Evolutionary conservation across 208 protist species (phyloP), one percentile per base, ranked within the genome.

Genomic region (Trypanosoma caninum): DNA sequence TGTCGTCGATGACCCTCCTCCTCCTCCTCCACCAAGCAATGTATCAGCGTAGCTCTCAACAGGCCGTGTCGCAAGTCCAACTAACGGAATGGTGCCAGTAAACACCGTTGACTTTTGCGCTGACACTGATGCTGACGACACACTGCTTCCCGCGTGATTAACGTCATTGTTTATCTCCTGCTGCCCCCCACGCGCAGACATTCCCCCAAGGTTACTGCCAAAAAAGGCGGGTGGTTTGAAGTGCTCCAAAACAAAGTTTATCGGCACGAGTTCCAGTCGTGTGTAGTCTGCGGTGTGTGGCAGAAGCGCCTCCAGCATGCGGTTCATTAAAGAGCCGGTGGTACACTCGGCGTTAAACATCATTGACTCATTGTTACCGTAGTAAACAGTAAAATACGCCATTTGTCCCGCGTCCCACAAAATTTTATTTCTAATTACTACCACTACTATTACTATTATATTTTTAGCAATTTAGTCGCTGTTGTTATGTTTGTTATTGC

Each of bases 261-360:
- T 56, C 18, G 80, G 76, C 6, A 87, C 31, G 0, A 87, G 67
- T 46, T 87, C 80, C 0, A 81, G 67, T 9, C 72, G 59, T 28
- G 50, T 53, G 59, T 86, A 86, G 22, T 52, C 44, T 14, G 20
- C 22, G 31, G 46, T 42, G 20, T 47, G 55, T n/a, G 64, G 54
- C 14, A 47, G 28, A 1, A 69, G 38, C 25, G 38, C 4, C 11
- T 85, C 78, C 7, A 62, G 53, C 55, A 89, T 69, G 23, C 62
- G 68, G 18, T 50, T 51, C 23, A 76, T 60, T 22, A 89, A 69
- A 35, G 65, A 69, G 13, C 76, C 76, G 27, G 65, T 61, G 22
- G 78, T 77, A 54, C 78, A 89, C 54, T 89, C 78, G 23, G 69
- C 75, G 65, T 76, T 84, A 31, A 89, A 72, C 55, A 72, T 63